Percentiles rank a stretch among this genome's conserved stretches.
These are phyloP conservation scores for Spergularia bocconei DNA, from an alignment of 148 eudicot species.

Conservation along the genomic window DNA sequence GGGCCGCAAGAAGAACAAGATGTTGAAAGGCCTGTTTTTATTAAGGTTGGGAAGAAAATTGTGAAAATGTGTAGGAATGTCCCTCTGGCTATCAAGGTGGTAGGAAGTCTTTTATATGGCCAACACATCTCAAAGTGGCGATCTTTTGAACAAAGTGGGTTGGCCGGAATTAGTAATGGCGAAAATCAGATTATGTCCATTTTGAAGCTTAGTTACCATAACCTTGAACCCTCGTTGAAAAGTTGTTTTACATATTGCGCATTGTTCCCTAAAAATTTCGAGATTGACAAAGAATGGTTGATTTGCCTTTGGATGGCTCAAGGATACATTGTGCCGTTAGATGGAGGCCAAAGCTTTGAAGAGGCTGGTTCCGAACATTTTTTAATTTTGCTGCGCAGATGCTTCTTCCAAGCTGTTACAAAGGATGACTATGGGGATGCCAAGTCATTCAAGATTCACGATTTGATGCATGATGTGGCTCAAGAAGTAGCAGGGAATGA, in stretches of 20 bases:
- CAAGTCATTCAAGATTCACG: slow-evolving; percentile 9
- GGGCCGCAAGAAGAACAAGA: not conserved
- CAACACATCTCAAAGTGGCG: not conserved
- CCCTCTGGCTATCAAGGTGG: slow-evolving; percentile 10
- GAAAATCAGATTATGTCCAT: not conserved
- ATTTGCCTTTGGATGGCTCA: slow-evolving; percentile 2
- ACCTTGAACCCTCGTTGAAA: not conserved
- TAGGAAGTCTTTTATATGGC: slow-evolving; percentile 11
- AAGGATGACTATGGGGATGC: not conserved
- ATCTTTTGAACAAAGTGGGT: not conserved
- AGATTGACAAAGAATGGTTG: not conserved
- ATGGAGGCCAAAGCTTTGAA: too few relatives aligned
- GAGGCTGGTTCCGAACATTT: not conserved
- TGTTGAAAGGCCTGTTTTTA: too few relatives aligned
- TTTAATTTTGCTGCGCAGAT: not conserved
- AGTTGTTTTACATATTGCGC: slow-evolving; percentile 10
- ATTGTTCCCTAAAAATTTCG: slow-evolving; percentile 1
- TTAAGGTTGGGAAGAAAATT: not conserved
- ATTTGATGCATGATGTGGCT: slow-evolving; percentile 12
- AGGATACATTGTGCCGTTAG: not conserved
- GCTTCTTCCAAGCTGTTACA: slow-evolving; percentile 13
- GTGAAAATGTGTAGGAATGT: slow-evolving; percentile 6
- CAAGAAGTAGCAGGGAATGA: not conserved
- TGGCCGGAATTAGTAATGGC: not conserved
- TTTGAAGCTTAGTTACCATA: slow-evolving; percentile 6